These are phyloP conservation scores for Candida neerlandica DNA, from an alignment of 1,139 yeast species.

Conservation along the genomic window DNA sequence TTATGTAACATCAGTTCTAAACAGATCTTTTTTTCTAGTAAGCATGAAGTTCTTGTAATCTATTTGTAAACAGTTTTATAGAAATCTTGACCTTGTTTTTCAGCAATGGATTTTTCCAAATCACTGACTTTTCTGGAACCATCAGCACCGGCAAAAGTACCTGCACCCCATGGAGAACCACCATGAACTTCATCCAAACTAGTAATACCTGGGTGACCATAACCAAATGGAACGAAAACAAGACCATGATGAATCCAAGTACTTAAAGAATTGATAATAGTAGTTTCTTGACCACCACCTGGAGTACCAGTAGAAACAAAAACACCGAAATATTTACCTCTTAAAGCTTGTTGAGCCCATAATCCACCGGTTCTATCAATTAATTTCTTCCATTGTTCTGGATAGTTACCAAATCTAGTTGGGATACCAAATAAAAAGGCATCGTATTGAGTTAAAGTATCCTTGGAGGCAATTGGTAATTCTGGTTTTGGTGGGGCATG, in stretches of 20 bases:
- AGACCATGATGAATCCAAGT: conserved; percentile 41
- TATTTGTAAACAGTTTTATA: conserved; percentile 19
- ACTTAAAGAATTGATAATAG: conserved; percentile 36
- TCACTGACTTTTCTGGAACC: conserved; percentile 39
- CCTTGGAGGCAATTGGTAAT: conserved; percentile 35
- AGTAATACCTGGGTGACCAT: conserved; percentile 31
- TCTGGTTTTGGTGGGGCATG: conserved; percentile 34
- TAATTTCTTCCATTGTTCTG: conserved; percentile 42
- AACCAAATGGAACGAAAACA: conserved; percentile 41
- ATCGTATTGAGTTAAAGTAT: conserved; percentile 36
- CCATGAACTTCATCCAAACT: conserved; percentile 39
- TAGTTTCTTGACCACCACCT: conserved; percentile 46
- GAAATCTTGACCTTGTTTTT: conserved; percentile 35
- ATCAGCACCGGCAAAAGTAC: conserved; percentile 39
- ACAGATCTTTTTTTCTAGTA: background rate
- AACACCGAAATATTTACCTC: conserved; percentile 42
- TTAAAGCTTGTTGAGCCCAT: conserved; percentile 38
- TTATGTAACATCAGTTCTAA: background rate
- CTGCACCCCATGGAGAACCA: conserved; percentile 48
- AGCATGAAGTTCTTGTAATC: background rate
- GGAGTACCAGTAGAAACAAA: conserved; percentile 40
- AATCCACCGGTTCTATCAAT: conserved; percentile 44
- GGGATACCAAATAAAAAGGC: conserved; percentile 44
- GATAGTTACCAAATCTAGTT: conserved; percentile 42
- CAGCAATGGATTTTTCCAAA: conserved; percentile 37